phyloP scores from a whole-genome alignment of 192 early-diverging fungal genomes.

The Backusella luteola region DNA sequence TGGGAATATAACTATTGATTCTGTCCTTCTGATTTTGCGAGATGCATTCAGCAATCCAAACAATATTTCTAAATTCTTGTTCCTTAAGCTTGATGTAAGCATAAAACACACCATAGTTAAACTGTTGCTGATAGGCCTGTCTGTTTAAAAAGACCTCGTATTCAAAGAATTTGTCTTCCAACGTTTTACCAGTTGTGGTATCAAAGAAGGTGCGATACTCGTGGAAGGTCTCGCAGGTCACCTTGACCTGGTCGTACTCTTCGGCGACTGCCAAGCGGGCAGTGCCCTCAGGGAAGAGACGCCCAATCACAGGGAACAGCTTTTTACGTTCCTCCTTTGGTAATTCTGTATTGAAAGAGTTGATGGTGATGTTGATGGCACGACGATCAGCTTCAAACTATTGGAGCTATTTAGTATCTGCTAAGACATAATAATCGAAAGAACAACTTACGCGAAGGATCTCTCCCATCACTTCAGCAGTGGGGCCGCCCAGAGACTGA shows the following conservation, averaged over 20 bases:
- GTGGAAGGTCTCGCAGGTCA: slow-evolving; percentile 75
- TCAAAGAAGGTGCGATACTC: slow-evolving; percentile 92
- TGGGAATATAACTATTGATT: slow-evolving; percentile 89
- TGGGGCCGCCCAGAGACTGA: slow-evolving; percentile 74
- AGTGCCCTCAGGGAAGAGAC: slow-evolving; percentile 91
- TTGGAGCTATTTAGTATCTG: too few relatives aligned
- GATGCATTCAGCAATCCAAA: slow-evolving; percentile 99
- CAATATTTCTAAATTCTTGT: slow-evolving; percentile 98
- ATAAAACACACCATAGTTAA: slow-evolving; percentile 96
- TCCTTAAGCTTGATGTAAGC: slow-evolving; percentile 95
- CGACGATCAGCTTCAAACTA: slow-evolving; percentile 98
- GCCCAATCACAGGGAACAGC: slow-evolving; percentile 89
- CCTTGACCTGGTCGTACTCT: slow-evolving; percentile 93
- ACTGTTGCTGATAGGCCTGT: slow-evolving; percentile 92
- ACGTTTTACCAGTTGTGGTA: slow-evolving; percentile 52
- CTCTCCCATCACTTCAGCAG: slow-evolving; percentile 91
- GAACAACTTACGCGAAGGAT: slow-evolving; percentile 68
- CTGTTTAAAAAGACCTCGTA: slow-evolving; percentile 95
- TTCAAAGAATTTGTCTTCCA: slow-evolving; percentile 96
- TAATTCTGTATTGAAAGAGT: slow-evolving; percentile 97
- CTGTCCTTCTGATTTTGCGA: slow-evolving; percentile 96
- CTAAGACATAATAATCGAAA: too few relatives aligned
- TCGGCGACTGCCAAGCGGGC: slow-evolving; percentile 81
- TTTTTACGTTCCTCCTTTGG: slow-evolving; percentile 95
- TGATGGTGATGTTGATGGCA: slow-evolving; percentile 98